Percentiles rank a stretch among this genome's conserved stretches.
Evolutionary conservation across 495 filamentous ascomycete species (phyloP).

Genomic region (Rhypophila decipiens): DNA sequence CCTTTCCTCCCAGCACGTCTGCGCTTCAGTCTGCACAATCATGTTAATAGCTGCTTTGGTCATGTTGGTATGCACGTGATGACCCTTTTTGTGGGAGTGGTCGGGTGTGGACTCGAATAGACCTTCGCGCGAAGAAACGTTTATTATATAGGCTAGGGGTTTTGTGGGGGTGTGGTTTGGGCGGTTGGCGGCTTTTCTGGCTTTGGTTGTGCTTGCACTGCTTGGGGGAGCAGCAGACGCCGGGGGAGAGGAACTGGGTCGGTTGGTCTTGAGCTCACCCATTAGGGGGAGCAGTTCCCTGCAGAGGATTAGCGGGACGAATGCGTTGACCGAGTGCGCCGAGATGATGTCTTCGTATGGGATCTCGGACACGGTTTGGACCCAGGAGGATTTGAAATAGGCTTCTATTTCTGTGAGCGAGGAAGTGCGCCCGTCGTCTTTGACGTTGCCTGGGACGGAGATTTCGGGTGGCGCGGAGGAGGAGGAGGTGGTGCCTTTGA

Average conservation of each 20-base stretch:
- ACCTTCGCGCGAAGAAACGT: conserved; percentile 43
- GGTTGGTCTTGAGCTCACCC: no score
- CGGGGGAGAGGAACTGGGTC: no score
- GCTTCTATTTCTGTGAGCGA: not conserved
- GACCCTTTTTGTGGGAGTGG: conserved; percentile 27
- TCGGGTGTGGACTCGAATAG: conserved; percentile 26
- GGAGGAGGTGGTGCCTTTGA: not conserved
- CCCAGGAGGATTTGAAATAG: conserved; percentile 34
- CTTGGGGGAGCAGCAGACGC: not conserved
- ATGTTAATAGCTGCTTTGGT: conserved; percentile 47
- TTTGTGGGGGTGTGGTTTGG: not conserved
- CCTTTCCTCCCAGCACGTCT: conserved; percentile 26
- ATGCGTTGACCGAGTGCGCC: conserved; percentile 40
- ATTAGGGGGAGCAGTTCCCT: conserved; percentile 42
- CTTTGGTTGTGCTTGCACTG: not conserved
- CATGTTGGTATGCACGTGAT: conserved; percentile 46
- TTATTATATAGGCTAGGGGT: conserved; percentile 36
- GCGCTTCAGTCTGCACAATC: conserved; percentile 28
- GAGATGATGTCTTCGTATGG: conserved; percentile 46
- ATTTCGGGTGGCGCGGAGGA: not conserved
- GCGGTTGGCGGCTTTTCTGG: not conserved
- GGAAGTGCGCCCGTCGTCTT: conserved; percentile 5
- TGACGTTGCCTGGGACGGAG: conserved; percentile 3
- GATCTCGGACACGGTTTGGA: conserved; percentile 37
- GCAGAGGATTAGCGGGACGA: conserved; percentile 41